Evolutionary conservation across 1,284 basidiomycete genomes (phyloP), one percentile per base, ranked within the genome.

Genomic region (Ustilago sp.): DNA sequence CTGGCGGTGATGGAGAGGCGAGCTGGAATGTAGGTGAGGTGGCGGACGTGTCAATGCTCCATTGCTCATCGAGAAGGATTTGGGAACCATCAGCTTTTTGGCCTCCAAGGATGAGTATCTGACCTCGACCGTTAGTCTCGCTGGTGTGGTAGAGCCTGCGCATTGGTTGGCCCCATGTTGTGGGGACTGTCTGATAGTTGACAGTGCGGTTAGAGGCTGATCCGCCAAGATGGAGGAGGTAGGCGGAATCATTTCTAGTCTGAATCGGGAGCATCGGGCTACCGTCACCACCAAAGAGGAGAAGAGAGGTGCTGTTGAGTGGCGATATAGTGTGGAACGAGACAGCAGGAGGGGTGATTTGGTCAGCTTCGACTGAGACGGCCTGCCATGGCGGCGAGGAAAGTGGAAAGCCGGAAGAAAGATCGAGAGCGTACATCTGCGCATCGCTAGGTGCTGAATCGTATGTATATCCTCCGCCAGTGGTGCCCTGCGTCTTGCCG

Each of bases 321-420:
- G 82, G 81, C n/a, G 81, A 73, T 19, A 83, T 63, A 19, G 82
- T 71, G 56, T 81, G 81, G 38, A 83, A 83, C 28, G 75, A 61
- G 31, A 79, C 72, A n/a, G 70, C 52, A 3, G 78, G 80, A 4
- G 74, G 66, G 4, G 61, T 50, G 5, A 53, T 7, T 11, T 65
- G 51, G 39, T 38, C 15, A 2, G 53, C 17, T 31, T 54, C 41
- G 32, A 64, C 31, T 11, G 62, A 28, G 11, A 69, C 56, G 1
- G 61, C 0, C 38, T 74, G 60, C 82, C 82, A 83, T 2, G 82
- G 82, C 2, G 81, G 71, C 12, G 68, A 59, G 6, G 61, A 51
- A 1, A 66, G 60, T 2, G 74, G 11, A 15, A 81, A 83, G 47
- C 59, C 19, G 1, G 61, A 36, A 1, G 75, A 73, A 19, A 83